Evolutionary conservation across 75 land plant genomes (phyloP).

Genomic region (Cupressus sempervirens): DNA sequence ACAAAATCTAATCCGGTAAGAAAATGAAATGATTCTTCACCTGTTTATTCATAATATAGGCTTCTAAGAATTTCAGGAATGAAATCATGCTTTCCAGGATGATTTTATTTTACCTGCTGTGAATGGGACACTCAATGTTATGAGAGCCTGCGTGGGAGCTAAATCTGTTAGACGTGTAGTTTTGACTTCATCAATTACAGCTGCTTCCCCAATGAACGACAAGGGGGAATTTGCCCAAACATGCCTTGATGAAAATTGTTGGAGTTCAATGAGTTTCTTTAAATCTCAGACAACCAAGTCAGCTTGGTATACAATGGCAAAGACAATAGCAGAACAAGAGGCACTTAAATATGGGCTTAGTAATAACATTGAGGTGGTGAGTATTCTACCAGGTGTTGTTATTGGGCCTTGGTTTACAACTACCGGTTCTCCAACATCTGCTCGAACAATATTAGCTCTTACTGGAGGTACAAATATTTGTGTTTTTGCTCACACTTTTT

Average conservation of each 20-base stretch:
- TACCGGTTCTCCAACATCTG: background rate
- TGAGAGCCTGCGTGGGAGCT: too few species aligned
- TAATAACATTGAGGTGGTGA: background rate
- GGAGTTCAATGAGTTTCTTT: background rate
- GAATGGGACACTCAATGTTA: slow-evolving; percentile 10
- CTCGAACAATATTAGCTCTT: background rate
- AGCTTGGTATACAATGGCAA: background rate
- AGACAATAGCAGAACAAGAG: background rate
- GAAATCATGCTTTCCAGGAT: too few species aligned
- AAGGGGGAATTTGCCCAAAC: too few species aligned
- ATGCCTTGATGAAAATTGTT: too few species aligned
- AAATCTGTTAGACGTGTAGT: too few species aligned
- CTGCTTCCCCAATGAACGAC: too few species aligned
- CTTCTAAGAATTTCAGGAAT: slow-evolving; percentile 20
- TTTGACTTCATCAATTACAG: too few species aligned
- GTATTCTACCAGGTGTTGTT: background rate
- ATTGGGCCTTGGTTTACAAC: background rate
- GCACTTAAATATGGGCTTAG: background rate
- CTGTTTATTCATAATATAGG: too few species aligned
- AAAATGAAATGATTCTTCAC: too few species aligned
- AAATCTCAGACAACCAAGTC: background rate
- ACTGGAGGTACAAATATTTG: too few species aligned
- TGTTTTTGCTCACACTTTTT: too few species aligned
- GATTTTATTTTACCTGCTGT: slow-evolving; percentile 75
- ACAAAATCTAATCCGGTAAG: too few species aligned